A percentile compares a stretch with the other conserved stretches of the same genome.
Conservation (phyloP, 148 eudicot species). For the Camellia lanceoleosa region DNA sequence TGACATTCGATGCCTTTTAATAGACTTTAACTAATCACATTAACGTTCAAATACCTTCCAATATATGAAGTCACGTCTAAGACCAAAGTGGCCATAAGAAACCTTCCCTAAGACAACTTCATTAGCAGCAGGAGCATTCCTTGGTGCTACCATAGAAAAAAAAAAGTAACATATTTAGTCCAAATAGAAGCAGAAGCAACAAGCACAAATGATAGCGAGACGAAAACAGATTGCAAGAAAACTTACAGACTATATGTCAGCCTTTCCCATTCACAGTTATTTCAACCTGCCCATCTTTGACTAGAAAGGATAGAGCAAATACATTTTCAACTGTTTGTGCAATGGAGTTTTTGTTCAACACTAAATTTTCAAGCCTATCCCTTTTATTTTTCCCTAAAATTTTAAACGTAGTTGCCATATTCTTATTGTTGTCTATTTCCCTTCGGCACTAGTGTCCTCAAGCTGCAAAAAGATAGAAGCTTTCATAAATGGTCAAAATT, state of each 20-base stretch:
- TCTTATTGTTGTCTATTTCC: too few relatives aligned
- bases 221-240: not conserved
- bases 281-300: constrained; percentile 87
- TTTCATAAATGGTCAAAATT: not conserved
- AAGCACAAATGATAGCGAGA: not conserved
- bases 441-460: too few relatives aligned
- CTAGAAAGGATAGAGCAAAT: constrained; percentile 85
- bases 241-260: constrained; percentile 81
- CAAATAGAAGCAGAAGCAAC: constrained; percentile 1
- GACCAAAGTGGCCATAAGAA: constrained; percentile 66
- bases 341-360: constrained; percentile 66
- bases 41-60: constrained; percentile 60
- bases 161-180: not conserved
- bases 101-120: constrained; percentile 67
- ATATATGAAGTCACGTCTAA: constrained; percentile 79
- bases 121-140: constrained; percentile 84
- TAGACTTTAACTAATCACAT: not conserved
- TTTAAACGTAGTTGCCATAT: too few relatives aligned
- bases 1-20: too few relatives aligned
- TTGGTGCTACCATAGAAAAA: constrained; percentile 51
- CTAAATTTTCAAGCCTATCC: constrained; percentile 42
- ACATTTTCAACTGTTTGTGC: constrained; percentile 89
- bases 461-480: too few relatives aligned
- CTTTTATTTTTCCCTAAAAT: too few relatives aligned
- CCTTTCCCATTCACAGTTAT: constrained; percentile 56